A percentile compares a stretch with the other conserved stretches of the same genome.
Evolutionary conservation across 2,329 filamentous ascomycete genomes (phyloP).

Genomic region (Diplocarpon mali): DNA sequence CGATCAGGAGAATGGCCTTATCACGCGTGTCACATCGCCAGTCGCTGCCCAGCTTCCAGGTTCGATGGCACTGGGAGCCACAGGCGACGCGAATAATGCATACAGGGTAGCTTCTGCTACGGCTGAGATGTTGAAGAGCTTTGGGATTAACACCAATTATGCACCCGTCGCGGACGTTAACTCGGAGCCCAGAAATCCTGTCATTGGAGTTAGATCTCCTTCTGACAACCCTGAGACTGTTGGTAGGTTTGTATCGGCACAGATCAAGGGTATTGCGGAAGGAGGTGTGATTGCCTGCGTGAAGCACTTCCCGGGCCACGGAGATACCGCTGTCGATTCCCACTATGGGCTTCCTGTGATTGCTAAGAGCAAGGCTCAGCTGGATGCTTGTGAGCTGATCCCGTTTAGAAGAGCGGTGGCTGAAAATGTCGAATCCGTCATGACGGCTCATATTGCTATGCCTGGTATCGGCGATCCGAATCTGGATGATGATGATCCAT

Average conservation of each 20-base stretch:
- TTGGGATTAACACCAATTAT: constrained; percentile 37
- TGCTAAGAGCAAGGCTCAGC: constrained; percentile 27
- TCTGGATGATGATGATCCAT: constrained; percentile 2
- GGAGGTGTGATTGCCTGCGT: constrained; percentile 32
- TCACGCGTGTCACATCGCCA: constrained; percentile 32
- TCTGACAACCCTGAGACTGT: constrained; percentile 33
- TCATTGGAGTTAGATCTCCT: constrained; percentile 33
- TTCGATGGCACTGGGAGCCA: constrained; percentile 34
- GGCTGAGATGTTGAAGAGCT: constrained; percentile 29
- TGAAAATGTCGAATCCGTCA: constrained; percentile 33
- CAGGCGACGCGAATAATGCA: constrained; percentile 26
- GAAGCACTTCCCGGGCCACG: constrained; percentile 36
- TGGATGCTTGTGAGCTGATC: constrained; percentile 32
- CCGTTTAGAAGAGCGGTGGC: constrained; percentile 33
- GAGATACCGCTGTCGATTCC: constrained; percentile 34
- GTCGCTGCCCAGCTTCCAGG: constrained; percentile 32
- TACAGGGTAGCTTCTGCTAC: constrained; percentile 30
- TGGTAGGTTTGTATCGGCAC: constrained; percentile 31
- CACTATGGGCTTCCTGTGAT: constrained; percentile 33
- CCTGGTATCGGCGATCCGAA: constrained; percentile 22
- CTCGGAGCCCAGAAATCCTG: constrained; percentile 33
- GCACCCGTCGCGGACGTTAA: constrained; percentile 35
- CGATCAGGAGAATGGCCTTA: constrained; percentile 35
- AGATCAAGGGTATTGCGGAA: constrained; percentile 30
- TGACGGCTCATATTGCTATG: constrained; percentile 35